Percentiles rank a stretch among this genome's conserved stretches.
phyloP scores from a whole-genome alignment of 176 grass and related monocot genomes.

The Pontederia paniculata region DNA sequence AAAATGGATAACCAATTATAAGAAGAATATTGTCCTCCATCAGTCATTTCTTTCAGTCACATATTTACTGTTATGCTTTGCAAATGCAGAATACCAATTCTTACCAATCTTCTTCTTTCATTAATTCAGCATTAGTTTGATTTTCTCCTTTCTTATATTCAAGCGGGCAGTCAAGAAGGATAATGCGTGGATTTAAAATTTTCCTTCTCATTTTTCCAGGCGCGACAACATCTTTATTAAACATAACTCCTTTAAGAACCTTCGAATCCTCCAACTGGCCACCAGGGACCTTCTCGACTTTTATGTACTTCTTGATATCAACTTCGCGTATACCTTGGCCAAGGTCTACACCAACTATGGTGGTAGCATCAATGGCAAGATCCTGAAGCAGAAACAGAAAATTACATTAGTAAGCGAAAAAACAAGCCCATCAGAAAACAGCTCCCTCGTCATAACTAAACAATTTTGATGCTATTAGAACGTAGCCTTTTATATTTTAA shows the following conservation, averaged over 20 bases:
- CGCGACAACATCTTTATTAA: constrained; percentile 97
- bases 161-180: constrained; percentile 81
- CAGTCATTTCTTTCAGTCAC: too few relatives aligned
- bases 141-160: constrained; percentile 99
- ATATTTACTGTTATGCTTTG: too few relatives aligned
- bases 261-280: constrained; percentile 83
- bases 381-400: constrained; percentile 28
- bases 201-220: constrained; percentile 96
- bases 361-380: constrained; percentile 93
- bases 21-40: too few relatives aligned
- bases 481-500: too few relatives aligned
- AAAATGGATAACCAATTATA: too few relatives aligned
- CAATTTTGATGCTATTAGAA: too few relatives aligned
- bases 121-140: constrained; percentile 95
- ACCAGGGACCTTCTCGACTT: constrained; percentile 96
- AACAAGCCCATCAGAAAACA: too few relatives aligned
- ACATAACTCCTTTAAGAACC: constrained; percentile 94
- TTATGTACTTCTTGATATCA: constrained; percentile 98
- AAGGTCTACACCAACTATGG: constrained; percentile 77
- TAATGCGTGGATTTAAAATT: constrained; percentile 89
- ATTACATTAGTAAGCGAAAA: too few relatives aligned
- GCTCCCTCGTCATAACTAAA: too few relatives aligned
- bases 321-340: constrained; percentile 85
- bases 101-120: constrained; percentile 99
- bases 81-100: constrained; percentile 6